A percentile compares a stretch with the other conserved stretches of the same genome.
phyloP scores from a whole-genome alignment of 1,139 yeast genomes.

The Zygosaccharomyces sapae region DNA sequence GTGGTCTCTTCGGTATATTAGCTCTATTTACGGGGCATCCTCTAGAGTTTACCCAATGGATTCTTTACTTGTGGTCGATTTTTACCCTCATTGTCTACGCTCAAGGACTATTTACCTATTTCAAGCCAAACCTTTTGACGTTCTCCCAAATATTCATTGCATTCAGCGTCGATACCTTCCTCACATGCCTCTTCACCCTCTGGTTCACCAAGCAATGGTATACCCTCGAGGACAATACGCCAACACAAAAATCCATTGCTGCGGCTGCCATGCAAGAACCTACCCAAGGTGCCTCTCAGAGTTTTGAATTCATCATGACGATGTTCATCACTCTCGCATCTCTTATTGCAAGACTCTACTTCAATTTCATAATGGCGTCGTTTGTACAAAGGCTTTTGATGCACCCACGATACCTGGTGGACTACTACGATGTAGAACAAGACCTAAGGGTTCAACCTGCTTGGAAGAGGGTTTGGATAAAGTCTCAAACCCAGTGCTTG shows the following conservation, averaged over 20 bases:
- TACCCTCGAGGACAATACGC: conserved; percentile 38
- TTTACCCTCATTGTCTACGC: conserved; percentile 60
- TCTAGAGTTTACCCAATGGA: conserved; percentile 76
- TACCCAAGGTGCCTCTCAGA: conserved; percentile 60
- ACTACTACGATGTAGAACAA: conserved; percentile 35
- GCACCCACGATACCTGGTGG: conserved; percentile 36
- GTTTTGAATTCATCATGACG: conserved; percentile 69
- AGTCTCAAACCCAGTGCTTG: conserved; percentile 32
- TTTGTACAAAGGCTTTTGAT: conserved; percentile 47
- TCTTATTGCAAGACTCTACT: conserved; percentile 56
- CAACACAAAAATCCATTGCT: conserved; percentile 18
- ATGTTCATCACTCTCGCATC: conserved; percentile 52
- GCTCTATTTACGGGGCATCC: conserved; percentile 90
- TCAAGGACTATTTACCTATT: conserved; percentile 51
- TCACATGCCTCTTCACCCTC: conserved; percentile 64
- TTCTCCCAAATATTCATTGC: conserved; percentile 60
- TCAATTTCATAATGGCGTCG: conserved; percentile 55
- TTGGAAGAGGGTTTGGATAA: conserved; percentile 33
- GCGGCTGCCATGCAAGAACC: conserved; percentile 13
- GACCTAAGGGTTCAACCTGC: conserved; percentile 35
- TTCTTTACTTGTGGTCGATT: conserved; percentile 66
- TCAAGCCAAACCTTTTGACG: conserved; percentile 45
- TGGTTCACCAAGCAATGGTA: conserved; percentile 80
- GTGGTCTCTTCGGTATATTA: conserved; percentile 82
- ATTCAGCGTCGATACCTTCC: conserved; percentile 61